phyloP scores from a whole-genome alignment of 192 early-diverging fungal genomes.

The Gigaspora rosea region DNA sequence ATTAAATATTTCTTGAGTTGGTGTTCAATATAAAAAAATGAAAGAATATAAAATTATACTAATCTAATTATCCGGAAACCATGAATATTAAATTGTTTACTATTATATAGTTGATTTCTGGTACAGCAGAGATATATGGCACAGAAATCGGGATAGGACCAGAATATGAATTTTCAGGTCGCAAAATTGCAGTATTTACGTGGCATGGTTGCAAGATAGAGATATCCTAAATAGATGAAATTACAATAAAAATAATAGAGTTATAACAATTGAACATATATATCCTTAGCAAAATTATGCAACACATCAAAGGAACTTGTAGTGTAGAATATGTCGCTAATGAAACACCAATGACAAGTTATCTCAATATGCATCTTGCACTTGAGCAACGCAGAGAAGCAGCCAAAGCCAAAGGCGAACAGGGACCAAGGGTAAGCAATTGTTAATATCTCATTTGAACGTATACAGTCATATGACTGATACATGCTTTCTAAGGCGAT shows the following conservation, averaged over 20 bases:
- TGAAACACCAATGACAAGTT: slow-evolving; percentile 95
- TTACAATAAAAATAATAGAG: not conserved
- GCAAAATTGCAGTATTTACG: slow-evolving; percentile 88
- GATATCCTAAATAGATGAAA: slow-evolving; percentile 39
- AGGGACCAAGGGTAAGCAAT: slow-evolving; percentile 50
- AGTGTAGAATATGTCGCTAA: slow-evolving; percentile 85
- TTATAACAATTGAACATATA: not conserved
- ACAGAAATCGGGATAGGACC: slow-evolving; percentile 85
- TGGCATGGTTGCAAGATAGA: slow-evolving; percentile 86
- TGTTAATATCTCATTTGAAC: not conserved
- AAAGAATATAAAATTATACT: not conserved
- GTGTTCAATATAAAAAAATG: not conserved
- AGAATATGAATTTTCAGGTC: slow-evolving; percentile 78
- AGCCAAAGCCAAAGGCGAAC: slow-evolving; percentile 45
- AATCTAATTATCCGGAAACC: not conserved
- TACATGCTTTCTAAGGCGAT: slow-evolving; percentile 56
- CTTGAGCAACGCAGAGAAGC: slow-evolving; percentile 72
- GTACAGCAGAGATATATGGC: slow-evolving; percentile 93
- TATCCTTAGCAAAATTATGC: slow-evolving; percentile 14
- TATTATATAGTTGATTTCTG: slow-evolving; percentile 59
- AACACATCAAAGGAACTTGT: slow-evolving; percentile 57
- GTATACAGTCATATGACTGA: not conserved
- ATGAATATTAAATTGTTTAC: too few species aligned
- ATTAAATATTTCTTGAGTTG: not conserved
- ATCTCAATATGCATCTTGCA: slow-evolving; percentile 86